Evolutionary conservation across 2,329 filamentous ascomycete genomes (phyloP).

Genomic region (Teratosphaeriaceae sp.): DNA sequence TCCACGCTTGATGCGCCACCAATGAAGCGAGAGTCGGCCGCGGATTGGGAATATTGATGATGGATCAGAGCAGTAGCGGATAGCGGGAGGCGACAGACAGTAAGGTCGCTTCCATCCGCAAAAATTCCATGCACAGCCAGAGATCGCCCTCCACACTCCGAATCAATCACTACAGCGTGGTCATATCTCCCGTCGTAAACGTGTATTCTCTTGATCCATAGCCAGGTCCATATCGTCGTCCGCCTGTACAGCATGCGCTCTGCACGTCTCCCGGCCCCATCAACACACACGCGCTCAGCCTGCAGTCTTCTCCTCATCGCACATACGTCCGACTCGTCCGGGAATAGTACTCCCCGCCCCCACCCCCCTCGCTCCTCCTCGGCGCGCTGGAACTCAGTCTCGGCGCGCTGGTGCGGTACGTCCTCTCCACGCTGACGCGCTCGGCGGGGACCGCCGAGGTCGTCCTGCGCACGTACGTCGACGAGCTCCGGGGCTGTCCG

Average conservation of each 20-base stretch:
- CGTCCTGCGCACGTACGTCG: constrained; percentile 14
- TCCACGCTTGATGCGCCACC: too few relatives aligned
- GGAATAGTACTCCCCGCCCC: constrained; percentile 8
- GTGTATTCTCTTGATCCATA: not conserved
- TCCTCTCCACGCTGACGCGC: constrained; percentile 18
- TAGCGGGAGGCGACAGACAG: too few relatives aligned
- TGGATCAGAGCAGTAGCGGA: too few relatives aligned
- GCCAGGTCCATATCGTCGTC: too few relatives aligned
- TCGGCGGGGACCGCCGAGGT: constrained; percentile 15
- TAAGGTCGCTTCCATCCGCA: too few relatives aligned
- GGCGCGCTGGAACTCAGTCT: constrained; percentile 8
- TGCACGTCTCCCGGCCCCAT: not conserved
- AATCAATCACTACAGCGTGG: too few relatives aligned
- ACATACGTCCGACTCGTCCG: constrained; percentile 23
- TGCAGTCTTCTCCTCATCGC: not conserved
- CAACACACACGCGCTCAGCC: not conserved
- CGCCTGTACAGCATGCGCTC: too few relatives aligned
- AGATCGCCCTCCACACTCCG: too few relatives aligned
- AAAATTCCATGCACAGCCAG: too few relatives aligned
- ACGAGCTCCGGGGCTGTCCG: constrained; percentile 13
- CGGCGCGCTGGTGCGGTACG: constrained; percentile 13
- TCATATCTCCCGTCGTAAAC: too few relatives aligned
- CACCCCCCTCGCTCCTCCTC: not conserved
- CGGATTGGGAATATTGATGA: too few relatives aligned
- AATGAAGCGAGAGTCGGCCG: too few relatives aligned